These are phyloP conservation scores for Paraurostyla sp. DNA, from an alignment of 73 alveolate genomes.

Conservation along the genomic window DNA sequence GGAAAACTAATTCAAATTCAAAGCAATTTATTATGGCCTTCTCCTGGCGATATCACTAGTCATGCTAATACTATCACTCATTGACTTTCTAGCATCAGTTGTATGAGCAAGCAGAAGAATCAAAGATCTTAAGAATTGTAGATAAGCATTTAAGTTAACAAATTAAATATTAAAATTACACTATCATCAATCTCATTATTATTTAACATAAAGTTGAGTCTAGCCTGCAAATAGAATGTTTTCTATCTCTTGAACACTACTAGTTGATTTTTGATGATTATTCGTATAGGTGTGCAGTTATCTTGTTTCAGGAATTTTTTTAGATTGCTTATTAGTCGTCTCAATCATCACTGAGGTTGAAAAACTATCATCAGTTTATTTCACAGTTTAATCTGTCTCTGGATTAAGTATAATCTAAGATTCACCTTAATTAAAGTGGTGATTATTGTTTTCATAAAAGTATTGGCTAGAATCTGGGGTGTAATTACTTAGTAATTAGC, in stretches of 20 bases:
- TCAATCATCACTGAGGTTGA: not conserved
- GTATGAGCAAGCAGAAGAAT: conserved; percentile 15
- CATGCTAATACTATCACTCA: conserved; percentile 43
- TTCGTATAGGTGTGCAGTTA: not conserved
- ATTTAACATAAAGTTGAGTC: no score
- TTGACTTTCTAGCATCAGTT: conserved; percentile 49
- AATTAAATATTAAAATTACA: no score
- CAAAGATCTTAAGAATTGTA: not conserved
- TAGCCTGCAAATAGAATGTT: conserved; percentile 1
- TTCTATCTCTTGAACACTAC: conserved; percentile 7
- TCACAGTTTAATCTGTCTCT: not conserved
- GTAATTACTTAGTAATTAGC: not conserved
- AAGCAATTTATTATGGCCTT: conserved; percentile 23
- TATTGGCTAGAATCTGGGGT: conserved; percentile 33
- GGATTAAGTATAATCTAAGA: not conserved
- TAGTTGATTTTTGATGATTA: not conserved
- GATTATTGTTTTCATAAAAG: conserved; percentile 21
- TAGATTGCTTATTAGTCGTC: not conserved
- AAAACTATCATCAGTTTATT: conserved; percentile 2
- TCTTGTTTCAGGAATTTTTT: not conserved
- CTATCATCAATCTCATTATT: no score
- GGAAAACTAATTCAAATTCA: conserved; percentile 40
- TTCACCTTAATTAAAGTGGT: not conserved
- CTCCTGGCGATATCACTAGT: conserved; percentile 30
- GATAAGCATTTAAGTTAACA: not conserved